Base-by-base conservation (phyloP, 2,329 filamentous ascomycete genomes). In the Fusarium newnesense region DNA sequence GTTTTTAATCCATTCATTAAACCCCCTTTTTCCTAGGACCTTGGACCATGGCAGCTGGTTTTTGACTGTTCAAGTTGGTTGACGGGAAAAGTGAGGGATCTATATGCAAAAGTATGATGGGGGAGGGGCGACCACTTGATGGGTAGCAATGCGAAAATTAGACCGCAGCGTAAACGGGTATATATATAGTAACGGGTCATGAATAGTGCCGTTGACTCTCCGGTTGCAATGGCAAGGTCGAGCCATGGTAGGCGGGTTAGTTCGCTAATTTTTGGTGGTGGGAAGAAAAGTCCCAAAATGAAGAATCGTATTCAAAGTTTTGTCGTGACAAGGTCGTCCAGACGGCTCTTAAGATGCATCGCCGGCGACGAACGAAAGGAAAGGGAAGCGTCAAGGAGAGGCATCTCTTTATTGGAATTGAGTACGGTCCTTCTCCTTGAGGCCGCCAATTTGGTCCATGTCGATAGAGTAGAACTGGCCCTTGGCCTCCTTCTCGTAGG, bases 391-490 rank as follows among this genome's bases (percentile, higher is more conserved):
- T 60, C 53, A 57, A 64, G 65, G 57, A 60, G 61, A 63, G 26
- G 49, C 52, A 59, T 64, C 67, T 56, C 67, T 77, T 73, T 82
- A 83, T 76, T 81, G 81, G 76, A 81, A 83, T 66, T 80, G 70
- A 61, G 74, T 76, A 75, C 82, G 83, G 76, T 93, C 89, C 87
- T 97, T 97, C 87, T 98, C 96, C 84, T 95, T 97, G 76, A 98
- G 86, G 19, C 96, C 96, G 58, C 96, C 96, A 80, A 98, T 97
- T 74, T 94, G 91, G 77, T 98, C 94, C 81, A 99, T 93, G 81
- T 99, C 96, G 77, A 99, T 91, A 7, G 95, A 96, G 82, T 97
- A 94, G 85, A 98, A 98, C 75, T 94, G 90, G 69, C 90, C 89
- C 67, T 89, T 90, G 81, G 91, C 90, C 79, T 93, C 92, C 83